A percentile compares a stretch with the other conserved stretches of the same genome.
These are phyloP conservation scores for Sphaerulina musiva DNA, from an alignment of 2,329 filamentous ascomycete genomes.

Conservation along the genomic window DNA sequence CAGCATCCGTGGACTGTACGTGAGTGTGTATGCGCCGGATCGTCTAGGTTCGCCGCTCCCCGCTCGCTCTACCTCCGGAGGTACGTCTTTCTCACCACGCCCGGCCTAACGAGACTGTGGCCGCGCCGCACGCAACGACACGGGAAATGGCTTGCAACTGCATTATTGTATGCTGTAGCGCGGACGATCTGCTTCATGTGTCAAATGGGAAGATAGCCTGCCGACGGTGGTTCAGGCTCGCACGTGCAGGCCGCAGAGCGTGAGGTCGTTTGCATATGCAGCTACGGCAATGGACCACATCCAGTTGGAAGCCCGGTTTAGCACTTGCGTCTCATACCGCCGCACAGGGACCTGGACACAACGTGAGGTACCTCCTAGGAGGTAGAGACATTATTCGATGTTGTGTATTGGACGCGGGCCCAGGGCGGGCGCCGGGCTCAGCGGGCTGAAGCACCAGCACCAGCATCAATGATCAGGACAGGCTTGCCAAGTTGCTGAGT, in stretches of 20 bases:
- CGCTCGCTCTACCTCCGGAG: not conserved
- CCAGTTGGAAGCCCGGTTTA: not conserved
- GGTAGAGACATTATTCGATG: not conserved
- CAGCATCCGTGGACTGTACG: not conserved
- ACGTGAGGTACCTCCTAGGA: not conserved
- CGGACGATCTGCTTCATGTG: not conserved
- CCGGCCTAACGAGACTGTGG: not conserved
- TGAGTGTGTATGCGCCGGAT: not conserved
- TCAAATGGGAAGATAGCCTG: not conserved
- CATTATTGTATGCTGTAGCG: not conserved
- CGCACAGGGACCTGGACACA: not conserved
- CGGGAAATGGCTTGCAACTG: not conserved
- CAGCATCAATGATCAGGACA: not conserved
- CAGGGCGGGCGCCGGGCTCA: not conserved
- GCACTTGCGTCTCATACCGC: not conserved
- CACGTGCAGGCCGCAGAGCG: not conserved
- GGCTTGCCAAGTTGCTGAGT: not conserved
- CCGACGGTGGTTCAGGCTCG: not conserved
- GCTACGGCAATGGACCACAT: not conserved
- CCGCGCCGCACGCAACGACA: not conserved
- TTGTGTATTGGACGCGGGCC: not conserved
- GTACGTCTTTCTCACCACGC: not conserved
- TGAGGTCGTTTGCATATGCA: not conserved
- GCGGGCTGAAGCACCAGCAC: not conserved
- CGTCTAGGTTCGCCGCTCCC: not conserved